Percentiles rank a stretch among this genome's conserved stretches.
Conservation (phyloP, 345 rosid species). For the Eucalyptus lansdowneana region DNA sequence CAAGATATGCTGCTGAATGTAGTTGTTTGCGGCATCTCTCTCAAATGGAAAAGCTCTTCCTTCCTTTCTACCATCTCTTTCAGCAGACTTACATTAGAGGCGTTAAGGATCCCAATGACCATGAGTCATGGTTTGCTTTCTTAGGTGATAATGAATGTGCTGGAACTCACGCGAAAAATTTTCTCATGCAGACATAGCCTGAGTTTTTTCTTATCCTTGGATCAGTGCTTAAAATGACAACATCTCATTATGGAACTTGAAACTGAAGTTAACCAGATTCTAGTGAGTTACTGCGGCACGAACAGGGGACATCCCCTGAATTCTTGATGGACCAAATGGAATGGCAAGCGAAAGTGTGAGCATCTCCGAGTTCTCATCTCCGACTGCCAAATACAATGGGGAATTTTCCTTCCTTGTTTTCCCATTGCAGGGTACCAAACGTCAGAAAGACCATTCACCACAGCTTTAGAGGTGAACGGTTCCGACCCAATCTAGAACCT, state of each 20-base stretch:
- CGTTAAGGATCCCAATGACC: neutral
- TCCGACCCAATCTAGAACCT: no score
- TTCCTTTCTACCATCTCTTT: neutral
- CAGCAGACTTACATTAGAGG: neutral
- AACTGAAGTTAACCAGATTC: neutral
- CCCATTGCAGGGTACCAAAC: neutral
- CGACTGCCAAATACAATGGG: neutral
- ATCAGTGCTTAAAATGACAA: neutral
- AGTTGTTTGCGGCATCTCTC: neutral
- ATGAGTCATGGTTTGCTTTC: neutral
- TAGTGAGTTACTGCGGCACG: neutral
- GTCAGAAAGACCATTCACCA: neutral
- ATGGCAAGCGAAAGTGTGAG: neutral
- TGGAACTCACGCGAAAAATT: neutral
- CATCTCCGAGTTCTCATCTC: neutral
- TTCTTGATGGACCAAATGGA: neutral
- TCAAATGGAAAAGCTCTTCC: neutral
- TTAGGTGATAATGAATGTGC: neutral
- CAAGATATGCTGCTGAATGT: neutral
- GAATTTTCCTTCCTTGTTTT: neutral
- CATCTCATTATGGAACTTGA: neutral
- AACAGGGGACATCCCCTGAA: neutral
- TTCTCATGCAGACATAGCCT: neutral
- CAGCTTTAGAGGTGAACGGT: neutral
- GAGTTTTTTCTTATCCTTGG: neutral